phyloP scores from a whole-genome alignment of 208 protist species.

The Zelonia costaricensis region DNA sequence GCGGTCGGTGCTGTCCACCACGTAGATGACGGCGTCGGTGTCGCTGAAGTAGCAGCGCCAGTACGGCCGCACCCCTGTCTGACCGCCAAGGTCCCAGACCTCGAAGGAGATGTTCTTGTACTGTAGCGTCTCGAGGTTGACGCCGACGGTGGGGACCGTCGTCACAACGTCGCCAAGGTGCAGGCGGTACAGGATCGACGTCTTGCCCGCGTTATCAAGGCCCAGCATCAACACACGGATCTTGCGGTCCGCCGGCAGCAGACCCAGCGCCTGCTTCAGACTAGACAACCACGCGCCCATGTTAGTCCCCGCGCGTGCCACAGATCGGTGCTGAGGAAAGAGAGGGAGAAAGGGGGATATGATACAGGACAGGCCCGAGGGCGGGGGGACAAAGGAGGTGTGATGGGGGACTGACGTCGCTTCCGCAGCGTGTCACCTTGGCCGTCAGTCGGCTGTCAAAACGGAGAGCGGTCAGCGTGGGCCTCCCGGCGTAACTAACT shows the following conservation, averaged over 20 bases:
- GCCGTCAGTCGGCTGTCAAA: too few relatives aligned
- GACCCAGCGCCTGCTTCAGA: conserved; percentile 48
- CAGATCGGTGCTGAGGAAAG: too few relatives aligned
- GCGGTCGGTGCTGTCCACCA: conserved; percentile 94
- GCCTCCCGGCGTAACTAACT: too few relatives aligned
- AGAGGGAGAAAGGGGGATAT: too few relatives aligned
- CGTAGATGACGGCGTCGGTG: conserved; percentile 94
- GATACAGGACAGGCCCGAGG: too few relatives aligned
- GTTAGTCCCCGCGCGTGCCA: neutral
- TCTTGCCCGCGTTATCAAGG: conserved; percentile 97
- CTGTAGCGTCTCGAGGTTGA: conserved; percentile 97
- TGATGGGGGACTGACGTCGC: too few relatives aligned
- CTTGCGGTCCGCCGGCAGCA: conserved; percentile 82
- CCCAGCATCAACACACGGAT: conserved; percentile 95
- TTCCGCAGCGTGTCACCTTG: too few relatives aligned
- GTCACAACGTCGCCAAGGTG: conserved; percentile 97
- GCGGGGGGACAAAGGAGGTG: too few relatives aligned
- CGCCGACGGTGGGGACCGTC: conserved; percentile 98
- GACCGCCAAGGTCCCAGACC: conserved; percentile 98
- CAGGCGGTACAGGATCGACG: conserved; percentile 98
- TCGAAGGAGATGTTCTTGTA: conserved; percentile 99
- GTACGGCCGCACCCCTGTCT: conserved; percentile 96
- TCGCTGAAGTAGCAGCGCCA: conserved; percentile 98
- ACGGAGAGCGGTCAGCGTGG: too few relatives aligned
- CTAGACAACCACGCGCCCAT: conserved; percentile 73